phyloP scores from a whole-genome alignment of 352 stramenopile genomes.

The Phytophthora pini region DNA sequence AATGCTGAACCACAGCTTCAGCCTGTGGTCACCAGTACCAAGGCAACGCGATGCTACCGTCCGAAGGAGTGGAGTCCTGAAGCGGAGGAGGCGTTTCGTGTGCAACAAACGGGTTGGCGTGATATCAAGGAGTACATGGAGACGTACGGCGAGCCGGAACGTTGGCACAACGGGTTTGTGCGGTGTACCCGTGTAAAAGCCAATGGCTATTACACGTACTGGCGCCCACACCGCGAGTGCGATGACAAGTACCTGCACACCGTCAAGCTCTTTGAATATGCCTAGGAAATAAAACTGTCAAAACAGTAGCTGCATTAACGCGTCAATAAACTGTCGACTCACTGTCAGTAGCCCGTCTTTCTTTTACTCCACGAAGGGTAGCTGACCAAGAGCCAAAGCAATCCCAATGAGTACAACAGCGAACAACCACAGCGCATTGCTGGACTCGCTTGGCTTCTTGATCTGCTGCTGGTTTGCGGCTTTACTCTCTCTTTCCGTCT shows the following conservation, averaged over 20 bases:
- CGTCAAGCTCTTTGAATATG: conserved; percentile 84
- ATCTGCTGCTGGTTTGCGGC: conserved; percentile 13
- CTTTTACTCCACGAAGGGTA: conserved; percentile 42
- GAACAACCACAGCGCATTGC: conserved; percentile 44
- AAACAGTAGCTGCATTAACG: conserved; percentile 14
- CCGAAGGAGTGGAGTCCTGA: conserved; percentile 75
- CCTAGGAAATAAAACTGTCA: conserved; percentile 21
- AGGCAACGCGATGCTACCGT: conserved; percentile 67
- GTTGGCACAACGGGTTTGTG: conserved; percentile 79
- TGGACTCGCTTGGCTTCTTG: conserved; percentile 24
- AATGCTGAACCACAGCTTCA: conserved; percentile 26
- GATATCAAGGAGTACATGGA: conserved; percentile 87
- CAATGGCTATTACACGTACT: conserved; percentile 88
- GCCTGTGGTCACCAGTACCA: conserved; percentile 57
- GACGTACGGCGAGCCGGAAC: conserved; percentile 73
- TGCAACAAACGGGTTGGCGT: conserved; percentile 76
- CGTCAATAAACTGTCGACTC: conserved; percentile 25
- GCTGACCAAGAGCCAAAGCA: conserved; percentile 39
- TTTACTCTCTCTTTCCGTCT: background rate
- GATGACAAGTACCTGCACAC: conserved; percentile 85
- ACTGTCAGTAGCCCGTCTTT: background rate
- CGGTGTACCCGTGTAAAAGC: conserved; percentile 83
- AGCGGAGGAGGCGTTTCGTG: conserved; percentile 76
- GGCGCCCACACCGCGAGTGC: conserved; percentile 73
- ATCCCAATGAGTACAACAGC: conserved; percentile 46